Percentiles rank a stretch among this genome's conserved stretches.
Conservation (phyloP, 1,284 basidiomycete species). For the Ceratobasidium sp. region DNA sequence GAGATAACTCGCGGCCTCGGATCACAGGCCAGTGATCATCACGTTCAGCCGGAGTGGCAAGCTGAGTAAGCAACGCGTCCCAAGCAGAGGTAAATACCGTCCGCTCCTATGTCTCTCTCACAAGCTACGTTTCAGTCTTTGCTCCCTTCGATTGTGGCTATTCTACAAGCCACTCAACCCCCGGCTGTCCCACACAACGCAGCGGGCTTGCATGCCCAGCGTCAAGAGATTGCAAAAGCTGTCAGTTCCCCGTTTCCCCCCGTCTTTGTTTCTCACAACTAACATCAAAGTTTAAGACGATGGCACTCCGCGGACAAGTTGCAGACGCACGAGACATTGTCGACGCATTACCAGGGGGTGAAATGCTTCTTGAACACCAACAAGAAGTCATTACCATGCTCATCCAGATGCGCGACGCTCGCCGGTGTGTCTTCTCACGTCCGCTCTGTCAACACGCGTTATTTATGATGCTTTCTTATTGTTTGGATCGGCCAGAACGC, state of each 20-base stretch:
- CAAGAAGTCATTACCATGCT: slow-evolving; percentile 46
- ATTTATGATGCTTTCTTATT: neutral
- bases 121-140: slow-evolving; percentile 34
- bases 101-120: slow-evolving; percentile 30
- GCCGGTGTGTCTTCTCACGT: slow-evolving; percentile 32
- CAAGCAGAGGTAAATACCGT: neutral
- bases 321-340: slow-evolving; percentile 43
- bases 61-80: slow-evolving; percentile 4
- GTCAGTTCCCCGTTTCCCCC: neutral
- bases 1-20: neutral
- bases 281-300: slow-evolving; percentile 14
- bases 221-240: slow-evolving; percentile 38
- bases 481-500: slow-evolving; percentile 1
- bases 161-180: slow-evolving; percentile 23
- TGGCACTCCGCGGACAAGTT: slow-evolving; percentile 34
- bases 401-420: slow-evolving; percentile 39
- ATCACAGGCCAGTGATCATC: slow-evolving; percentile 25
- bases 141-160: slow-evolving; percentile 21
- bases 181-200: neutral
- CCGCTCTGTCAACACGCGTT: neutral
- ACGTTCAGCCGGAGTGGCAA: neutral
- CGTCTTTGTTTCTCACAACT: slow-evolving; percentile 1
- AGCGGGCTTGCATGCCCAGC: neutral
- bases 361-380: slow-evolving; percentile 46
- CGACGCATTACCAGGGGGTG: slow-evolving; percentile 45